Percentiles rank a stretch among this genome's conserved stretches.
phyloP scores from a whole-genome alignment of 305 asterid species.

The Withania somnifera region DNA sequence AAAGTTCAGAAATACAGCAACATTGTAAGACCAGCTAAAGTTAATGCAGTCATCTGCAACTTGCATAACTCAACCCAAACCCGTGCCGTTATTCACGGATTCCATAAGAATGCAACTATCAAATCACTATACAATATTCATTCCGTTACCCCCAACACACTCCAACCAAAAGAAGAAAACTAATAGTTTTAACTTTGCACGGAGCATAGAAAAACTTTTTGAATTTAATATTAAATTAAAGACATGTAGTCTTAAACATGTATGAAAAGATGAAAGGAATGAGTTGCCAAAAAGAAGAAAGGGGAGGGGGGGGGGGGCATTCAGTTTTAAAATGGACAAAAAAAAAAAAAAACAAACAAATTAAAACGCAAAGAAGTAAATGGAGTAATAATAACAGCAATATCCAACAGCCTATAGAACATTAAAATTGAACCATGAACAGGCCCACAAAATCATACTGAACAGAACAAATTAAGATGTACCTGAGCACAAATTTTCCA shows the following conservation, averaged over 20 bases:
- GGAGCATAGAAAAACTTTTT: too few relatives aligned
- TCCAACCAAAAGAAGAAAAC: neutral
- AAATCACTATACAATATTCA: conserved; percentile 1
- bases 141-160: neutral
- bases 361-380: too few relatives aligned
- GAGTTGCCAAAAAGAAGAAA: too few relatives aligned
- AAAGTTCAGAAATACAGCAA: conserved; percentile 30
- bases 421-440: neutral
- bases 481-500: neutral
- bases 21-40: conserved; percentile 13
- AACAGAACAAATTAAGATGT: neutral
- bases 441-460: neutral
- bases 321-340: too few relatives aligned
- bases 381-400: neutral
- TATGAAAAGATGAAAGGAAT: too few relatives aligned
- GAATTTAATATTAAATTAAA: too few relatives aligned
- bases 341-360: too few relatives aligned
- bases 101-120: conserved; percentile 31
- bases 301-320: too few relatives aligned
- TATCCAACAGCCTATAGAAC: neutral
- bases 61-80: conserved; percentile 25
- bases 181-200: too few relatives aligned
- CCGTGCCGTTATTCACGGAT: conserved; percentile 83
- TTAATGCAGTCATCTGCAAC: conserved; percentile 37
- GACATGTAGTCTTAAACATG: too few relatives aligned